Percentiles rank a stretch among this genome's conserved stretches.
These are phyloP conservation scores for Dorcoceras hygrometricum DNA, from an alignment of 257 asterid genomes.

Conservation along the genomic window DNA sequence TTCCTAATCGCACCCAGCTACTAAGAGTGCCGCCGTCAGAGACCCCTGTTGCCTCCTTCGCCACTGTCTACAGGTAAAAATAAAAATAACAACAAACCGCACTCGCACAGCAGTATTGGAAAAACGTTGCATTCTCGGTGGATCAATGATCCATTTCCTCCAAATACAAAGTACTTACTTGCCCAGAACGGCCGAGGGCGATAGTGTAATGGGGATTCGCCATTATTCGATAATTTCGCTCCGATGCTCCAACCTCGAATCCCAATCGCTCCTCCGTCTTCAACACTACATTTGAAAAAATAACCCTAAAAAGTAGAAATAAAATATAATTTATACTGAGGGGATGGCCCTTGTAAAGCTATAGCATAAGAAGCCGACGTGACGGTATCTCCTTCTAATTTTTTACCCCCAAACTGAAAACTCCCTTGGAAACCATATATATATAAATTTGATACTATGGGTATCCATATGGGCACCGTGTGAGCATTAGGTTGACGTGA, in stretches of 20 bases:
- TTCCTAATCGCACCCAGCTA: conserved; percentile 32
- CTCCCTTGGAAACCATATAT: too few relatives aligned
- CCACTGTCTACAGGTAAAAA: conserved; percentile 41
- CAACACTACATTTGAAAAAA: neutral
- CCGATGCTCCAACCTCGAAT: neutral
- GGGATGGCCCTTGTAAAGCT: too few relatives aligned
- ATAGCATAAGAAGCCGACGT: too few relatives aligned
- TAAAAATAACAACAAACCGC: too few relatives aligned
- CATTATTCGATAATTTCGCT: conserved; percentile 28
- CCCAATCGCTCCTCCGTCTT: neutral
- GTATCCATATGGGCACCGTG: too few relatives aligned
- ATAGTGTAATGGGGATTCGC: conserved; percentile 52
- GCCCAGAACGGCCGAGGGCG: conserved; percentile 71
- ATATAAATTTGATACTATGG: too few relatives aligned
- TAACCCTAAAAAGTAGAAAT: too few relatives aligned
- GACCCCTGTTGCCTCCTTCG: conserved; percentile 38
- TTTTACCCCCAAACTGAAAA: too few relatives aligned
- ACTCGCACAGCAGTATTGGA: neutral
- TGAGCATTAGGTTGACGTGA: too few relatives aligned
- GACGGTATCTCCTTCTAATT: too few relatives aligned
- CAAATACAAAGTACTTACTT: conserved; percentile 32
- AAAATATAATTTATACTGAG: too few relatives aligned
- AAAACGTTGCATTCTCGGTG: conserved; percentile 7
- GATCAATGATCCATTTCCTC: neutral
- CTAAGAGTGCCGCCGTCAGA: conserved; percentile 26